Evolutionary conservation across 2,329 filamentous ascomycete species (phyloP), one percentile per base, ranked within the genome.

Genomic region (Aspergillus awamori): DNA sequence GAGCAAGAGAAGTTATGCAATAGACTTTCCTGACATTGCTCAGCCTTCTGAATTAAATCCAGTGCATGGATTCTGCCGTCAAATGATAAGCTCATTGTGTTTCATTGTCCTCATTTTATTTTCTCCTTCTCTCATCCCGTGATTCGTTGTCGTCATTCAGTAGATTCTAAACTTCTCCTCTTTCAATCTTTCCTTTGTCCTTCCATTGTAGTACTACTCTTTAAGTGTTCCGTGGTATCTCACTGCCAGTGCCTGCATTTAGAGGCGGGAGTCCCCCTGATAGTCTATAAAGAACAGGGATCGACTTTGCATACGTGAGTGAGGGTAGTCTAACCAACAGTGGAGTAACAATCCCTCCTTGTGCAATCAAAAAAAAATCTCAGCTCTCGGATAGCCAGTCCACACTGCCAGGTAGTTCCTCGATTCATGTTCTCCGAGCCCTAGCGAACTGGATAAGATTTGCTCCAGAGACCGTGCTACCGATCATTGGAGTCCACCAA

Each of bases 381-480:
- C 33, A 36, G 33, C 33, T 36, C 33, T 36, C 33, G 15, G 24
- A 24, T 17, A 49, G 45, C 24, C 22, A 48, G 45, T 22, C 41
- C 41, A 49, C 45, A 49, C 13, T 36, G 15, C 24, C 45, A 49
- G 45, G 22, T 26, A n/a, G 22, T 28, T 26, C 6, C 11, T 49
- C 24, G 45, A 49, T 10, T 49, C 24, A 45, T n/a, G 24, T 30
- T 15, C 45, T n/a, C 45, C 45, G 22, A 49, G 24, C 45, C 45
- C 45, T 49, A 49, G 45, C 24, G 13, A 38, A 45, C 53, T 45
- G 41, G 20, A 45, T 45, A 24, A 45, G 41, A 45, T 45, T 22
- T 43, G 8, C 20, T 17, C 10, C 13, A 55, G 10, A 41, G 52
- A 56, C 53, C 53, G 41, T 56, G 53, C 53, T 33, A 56, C 39